A percentile compares a stretch with the other conserved stretches of the same genome.
These are phyloP conservation scores for Ceratonia siliqua DNA, from an alignment of 306 rosid species.

Conservation along the genomic window DNA sequence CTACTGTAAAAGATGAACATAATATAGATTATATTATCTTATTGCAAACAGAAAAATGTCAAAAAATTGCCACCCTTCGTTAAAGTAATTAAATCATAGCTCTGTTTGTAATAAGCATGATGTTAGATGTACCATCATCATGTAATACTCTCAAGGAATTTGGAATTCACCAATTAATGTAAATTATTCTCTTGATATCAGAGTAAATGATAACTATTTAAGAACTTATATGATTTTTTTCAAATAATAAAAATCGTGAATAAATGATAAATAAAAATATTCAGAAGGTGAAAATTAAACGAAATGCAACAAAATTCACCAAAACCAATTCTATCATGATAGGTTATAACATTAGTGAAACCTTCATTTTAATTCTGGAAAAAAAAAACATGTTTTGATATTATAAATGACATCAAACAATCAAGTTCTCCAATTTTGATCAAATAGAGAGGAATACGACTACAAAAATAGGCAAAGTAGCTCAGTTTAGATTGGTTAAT, in stretches of 20 bases:
- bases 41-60: not conserved
- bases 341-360: not conserved
- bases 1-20: not conserved
- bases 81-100: not conserved
- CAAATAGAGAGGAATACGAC: not conserved
- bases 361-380: too few relatives aligned
- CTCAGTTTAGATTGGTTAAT: not conserved
- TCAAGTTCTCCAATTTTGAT: not conserved
- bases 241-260: not conserved
- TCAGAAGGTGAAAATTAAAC: not conserved
- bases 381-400: not conserved
- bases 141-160: not conserved
- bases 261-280: not conserved
- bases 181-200: not conserved
- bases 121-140: not conserved
- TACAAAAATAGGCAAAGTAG: not conserved
- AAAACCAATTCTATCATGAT: not conserved
- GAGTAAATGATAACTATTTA: too few relatives aligned
- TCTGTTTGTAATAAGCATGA: not conserved
- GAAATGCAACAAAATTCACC: not conserved
- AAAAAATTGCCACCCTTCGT: not conserved
- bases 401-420: not conserved
- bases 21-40: not conserved
- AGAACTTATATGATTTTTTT: too few relatives aligned
- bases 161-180: not conserved